Conservation (phyloP, 2,329 filamentous ascomycete species). For the Rasamsonia emersonii region DNA sequence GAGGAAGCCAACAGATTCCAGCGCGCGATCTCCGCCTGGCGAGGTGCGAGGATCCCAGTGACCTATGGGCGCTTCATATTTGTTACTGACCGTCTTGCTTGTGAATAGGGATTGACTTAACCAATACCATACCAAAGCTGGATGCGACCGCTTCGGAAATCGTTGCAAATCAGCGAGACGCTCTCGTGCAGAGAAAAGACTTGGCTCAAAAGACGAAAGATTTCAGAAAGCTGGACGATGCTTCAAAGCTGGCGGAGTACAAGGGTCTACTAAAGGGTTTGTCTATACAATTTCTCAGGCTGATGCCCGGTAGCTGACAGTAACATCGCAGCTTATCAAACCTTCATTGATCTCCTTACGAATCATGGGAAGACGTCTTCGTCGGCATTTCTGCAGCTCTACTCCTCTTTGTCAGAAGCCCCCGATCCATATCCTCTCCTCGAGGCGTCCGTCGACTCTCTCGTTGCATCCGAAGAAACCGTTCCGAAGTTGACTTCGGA, state of each 20-base stretch:
- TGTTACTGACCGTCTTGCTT: constrained; percentile 3
- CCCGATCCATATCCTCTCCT: constrained; percentile 94
- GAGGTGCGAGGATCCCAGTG: constrained; percentile 54
- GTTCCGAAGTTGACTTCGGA: constrained; percentile 82
- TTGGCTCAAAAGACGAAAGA: constrained; percentile 99
- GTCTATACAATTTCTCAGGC: constrained; percentile 5
- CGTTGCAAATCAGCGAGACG: constrained; percentile 84
- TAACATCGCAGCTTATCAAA: constrained; percentile 98
- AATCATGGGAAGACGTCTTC: constrained; percentile 94
- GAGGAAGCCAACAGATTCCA: constrained; percentile 88
- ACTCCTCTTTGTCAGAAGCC: constrained; percentile 87
- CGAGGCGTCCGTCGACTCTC: constrained; percentile 90
- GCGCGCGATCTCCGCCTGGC: constrained; percentile 89
- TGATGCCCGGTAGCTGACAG: too few relatives aligned
- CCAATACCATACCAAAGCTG: constrained; percentile 71
- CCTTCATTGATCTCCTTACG: constrained; percentile 91
- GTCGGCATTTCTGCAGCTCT: constrained; percentile 84
- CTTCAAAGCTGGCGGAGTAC: constrained; percentile 75
- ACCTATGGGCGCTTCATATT: not conserved
- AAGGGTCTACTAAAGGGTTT: constrained; percentile 81
- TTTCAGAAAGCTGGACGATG: constrained; percentile 87
- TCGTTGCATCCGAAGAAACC: constrained; percentile 85
- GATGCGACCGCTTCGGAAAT: constrained; percentile 94
- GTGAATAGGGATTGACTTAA: constrained; percentile 70
- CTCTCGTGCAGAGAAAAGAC: constrained; percentile 93